A percentile compares a stretch with the other conserved stretches of the same genome.
phyloP scores from a whole-genome alignment of 805 yeast genomes.

The Monosporozyma servazzii region DNA sequence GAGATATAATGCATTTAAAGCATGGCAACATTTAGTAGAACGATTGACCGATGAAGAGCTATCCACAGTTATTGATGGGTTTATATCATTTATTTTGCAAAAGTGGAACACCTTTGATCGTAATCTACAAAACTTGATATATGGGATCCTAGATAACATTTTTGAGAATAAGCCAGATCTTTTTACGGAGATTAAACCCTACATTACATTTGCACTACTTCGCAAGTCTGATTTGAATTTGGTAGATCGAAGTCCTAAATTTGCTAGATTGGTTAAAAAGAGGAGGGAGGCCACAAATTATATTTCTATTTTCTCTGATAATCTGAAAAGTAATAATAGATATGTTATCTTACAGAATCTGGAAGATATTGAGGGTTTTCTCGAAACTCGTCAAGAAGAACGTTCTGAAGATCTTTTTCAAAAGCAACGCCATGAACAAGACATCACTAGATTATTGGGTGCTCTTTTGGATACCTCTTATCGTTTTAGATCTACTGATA shows the following conservation, averaged over 20 bases:
- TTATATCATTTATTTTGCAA: conserved; percentile 65
- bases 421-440: conserved; percentile 20
- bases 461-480: conserved; percentile 49
- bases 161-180: conserved; percentile 15
- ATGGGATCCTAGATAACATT: conserved; percentile 37
- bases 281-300: conserved; percentile 17
- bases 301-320: conserved; percentile 21
- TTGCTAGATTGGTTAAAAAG: conserved; percentile 37
- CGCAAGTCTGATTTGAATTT: conserved; percentile 45
- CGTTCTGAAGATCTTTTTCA: conserved; percentile 35
- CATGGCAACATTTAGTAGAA: conserved; percentile 57
- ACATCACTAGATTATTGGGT: conserved; percentile 39
- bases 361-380: conserved; percentile 48
- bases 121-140: conserved; percentile 43
- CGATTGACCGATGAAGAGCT: conserved; percentile 49
- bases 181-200: conserved; percentile 20
- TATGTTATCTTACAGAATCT: conserved; percentile 68
- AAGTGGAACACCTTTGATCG: conserved; percentile 46
- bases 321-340: conserved; percentile 26
- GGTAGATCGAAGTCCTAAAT: conserved; percentile 43
- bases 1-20: conserved; percentile 50
- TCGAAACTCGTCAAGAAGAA: conserved; percentile 41
- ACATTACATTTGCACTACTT: conserved; percentile 62
- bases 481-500: conserved; percentile 41
- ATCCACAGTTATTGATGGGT: conserved; percentile 59